A percentile compares a stretch with the other conserved stretches of the same genome.
Conservation (phyloP, 1,139 yeast species). For the Scheffersomyces titani region DNA sequence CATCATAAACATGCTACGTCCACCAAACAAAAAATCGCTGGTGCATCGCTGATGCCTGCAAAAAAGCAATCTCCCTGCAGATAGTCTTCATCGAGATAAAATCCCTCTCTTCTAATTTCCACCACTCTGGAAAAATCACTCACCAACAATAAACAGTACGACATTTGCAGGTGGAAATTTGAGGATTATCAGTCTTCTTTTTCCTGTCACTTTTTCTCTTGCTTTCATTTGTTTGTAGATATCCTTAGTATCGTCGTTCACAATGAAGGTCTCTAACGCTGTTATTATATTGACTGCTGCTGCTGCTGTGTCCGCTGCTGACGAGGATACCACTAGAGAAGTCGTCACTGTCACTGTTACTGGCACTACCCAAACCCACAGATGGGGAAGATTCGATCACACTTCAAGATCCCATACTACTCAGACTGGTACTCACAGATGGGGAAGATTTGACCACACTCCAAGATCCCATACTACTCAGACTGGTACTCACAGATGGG, state of each 20-base stretch:
- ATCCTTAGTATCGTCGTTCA: neutral
- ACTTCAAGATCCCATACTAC: slow-evolving; percentile 35
- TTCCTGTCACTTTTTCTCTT: neutral
- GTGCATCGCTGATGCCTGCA: neutral
- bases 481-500: slow-evolving; percentile 46
- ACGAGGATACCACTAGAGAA: slow-evolving; percentile 25
- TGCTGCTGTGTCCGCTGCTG: slow-evolving; percentile 24
- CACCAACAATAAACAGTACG: neutral
- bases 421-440: slow-evolving; percentile 35
- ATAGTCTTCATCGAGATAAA: neutral
- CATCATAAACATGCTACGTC: neutral
- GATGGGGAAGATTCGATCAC: slow-evolving; percentile 53
- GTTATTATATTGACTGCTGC: slow-evolving; percentile 21
- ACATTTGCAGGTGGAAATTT: neutral
- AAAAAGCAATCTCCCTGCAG: neutral
- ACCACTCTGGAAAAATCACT: neutral
- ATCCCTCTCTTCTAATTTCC: neutral
- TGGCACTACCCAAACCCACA: slow-evolving; percentile 39
- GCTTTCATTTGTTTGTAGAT: neutral
- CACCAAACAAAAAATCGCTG: neutral
- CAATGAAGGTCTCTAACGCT: slow-evolving; percentile 25
- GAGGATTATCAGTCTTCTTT: neutral
- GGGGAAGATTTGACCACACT: slow-evolving; percentile 46
- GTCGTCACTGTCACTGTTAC: slow-evolving; percentile 28
- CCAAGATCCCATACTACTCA: slow-evolving; percentile 21